Base-by-base conservation (phyloP, 441 rosid species). In the Hura crepitans region DNA sequence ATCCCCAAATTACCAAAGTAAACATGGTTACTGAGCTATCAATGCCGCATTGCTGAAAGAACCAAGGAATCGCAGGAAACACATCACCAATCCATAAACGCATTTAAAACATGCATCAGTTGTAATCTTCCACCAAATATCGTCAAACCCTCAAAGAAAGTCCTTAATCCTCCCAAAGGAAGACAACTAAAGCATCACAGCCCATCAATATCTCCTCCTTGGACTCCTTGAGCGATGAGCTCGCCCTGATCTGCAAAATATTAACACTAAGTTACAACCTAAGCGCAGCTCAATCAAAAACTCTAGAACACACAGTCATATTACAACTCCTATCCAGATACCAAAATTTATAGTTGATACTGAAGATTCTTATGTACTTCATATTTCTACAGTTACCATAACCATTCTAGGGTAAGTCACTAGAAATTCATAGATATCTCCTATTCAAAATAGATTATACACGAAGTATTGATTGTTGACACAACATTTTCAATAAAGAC, bases 171-270 rank as follows among this genome's bases (percentile, higher is more conserved):
- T 62, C 47, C 9, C 35, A 17, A 22, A 39, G 5, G 5, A 58
- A 43, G 3, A 42, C 7, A 55, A 57, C 18, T n/a, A 62, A 42
- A 64, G 46, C n/a, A n/a, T n/a, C 25, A 31, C 33, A 65, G 13
- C 31, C 37, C 64, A 68, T 83, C 79, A 88, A 77, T 81, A 92
- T 73, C 96, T 84, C 77, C 97, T 87, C 83, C 90, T 77, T 25
- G 97, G 97, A 78, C 98, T 92, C 81, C 97, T 78, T 59, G 97
- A 92, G 50, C 96, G 92, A 72, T 86, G 88, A 1, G 87, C 71
- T 72, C 95, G 81, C 54, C 83, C 88, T 43, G 88, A 72, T 77
- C 95, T 91, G 83, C 70, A 74, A 74, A 70, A 61, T 12, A 11
- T 59, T 67, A 13, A 2, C 33, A 22, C 5, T 10, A 66, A 27